Base-by-base conservation (phyloP, 192 early-diverging fungal species). In the Lobosporangium transversale region DNA sequence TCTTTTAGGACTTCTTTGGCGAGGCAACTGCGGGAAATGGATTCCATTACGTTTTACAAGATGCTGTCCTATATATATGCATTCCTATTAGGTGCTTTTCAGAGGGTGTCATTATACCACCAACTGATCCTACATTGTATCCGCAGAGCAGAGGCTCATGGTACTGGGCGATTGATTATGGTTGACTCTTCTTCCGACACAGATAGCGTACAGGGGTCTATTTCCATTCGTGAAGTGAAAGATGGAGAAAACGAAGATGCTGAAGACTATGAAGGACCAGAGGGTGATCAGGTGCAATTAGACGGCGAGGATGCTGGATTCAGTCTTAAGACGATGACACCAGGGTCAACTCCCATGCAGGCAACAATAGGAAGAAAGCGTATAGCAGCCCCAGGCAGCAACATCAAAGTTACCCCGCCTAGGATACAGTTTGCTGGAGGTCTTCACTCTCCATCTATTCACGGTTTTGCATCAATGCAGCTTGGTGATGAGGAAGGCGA, bases 11-110 rank as follows among this genome's bases (percentile, higher is more conserved):
- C 79, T 18, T 87, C 86, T 1, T 80, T 95, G 7, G 88, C 92
- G 0, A 89, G 86, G 26, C 86, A 89, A 52, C 67, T 95, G 7
- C 86, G 88, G 51, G 66, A 80, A 17, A 94, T 97, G 93, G 90
- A 91, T 2, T 92, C 96, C 69, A 89, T 93, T 45, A 82, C 92
- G 21, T 99, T 95, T 66, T 90, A 90, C 58, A 84, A 90, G 24
- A 84, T 94, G 76, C 69, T 97, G 2, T 64, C 91, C 8, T 87
- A 86, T 45, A 88, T 97, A 54, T 94, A 93, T 61, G 83, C 89
- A 5, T 83, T 91, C 17, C 75, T 96, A 27, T 73, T 97, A 0
- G 86, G 90, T 26, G 83, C 90, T 3, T 86, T 97, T 44, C 87
- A 92, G 58, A 84, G 93, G 30, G 80, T 89, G 21, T 79, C 87